These are phyloP conservation scores for Metschnikowia proteae DNA, from an alignment of 805 yeast genomes.

Conservation along the genomic window DNA sequence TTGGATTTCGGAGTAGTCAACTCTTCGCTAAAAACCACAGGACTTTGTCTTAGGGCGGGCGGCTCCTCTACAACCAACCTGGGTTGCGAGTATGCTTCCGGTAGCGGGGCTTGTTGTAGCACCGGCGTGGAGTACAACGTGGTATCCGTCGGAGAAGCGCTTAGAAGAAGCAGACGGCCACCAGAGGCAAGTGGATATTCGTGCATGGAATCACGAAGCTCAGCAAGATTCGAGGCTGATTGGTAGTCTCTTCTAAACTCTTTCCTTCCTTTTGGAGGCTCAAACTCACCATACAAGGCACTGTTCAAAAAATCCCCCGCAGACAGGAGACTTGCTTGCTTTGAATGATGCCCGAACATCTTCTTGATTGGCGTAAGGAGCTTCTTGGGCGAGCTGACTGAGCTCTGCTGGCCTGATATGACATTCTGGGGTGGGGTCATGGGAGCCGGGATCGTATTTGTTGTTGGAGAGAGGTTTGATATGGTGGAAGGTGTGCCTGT, in stretches of 20 bases:
- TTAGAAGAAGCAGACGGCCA: not conserved
- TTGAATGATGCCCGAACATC: slow-evolving; percentile 23
- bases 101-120: not conserved
- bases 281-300: slow-evolving; percentile 11
- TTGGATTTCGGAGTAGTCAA: not conserved
- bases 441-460: not conserved
- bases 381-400: slow-evolving; percentile 33
- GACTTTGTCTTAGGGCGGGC: not conserved
- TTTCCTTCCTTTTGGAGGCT: slow-evolving; percentile 11
- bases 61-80: not conserved
- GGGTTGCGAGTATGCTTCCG: not conserved
- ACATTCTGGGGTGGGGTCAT: slow-evolving; percentile 13
- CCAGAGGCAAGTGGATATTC: not conserved
- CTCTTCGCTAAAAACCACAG: not conserved
- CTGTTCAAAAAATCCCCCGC: slow-evolving; percentile 14
- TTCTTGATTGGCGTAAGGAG: slow-evolving; percentile 36
- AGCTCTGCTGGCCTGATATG: slow-evolving; percentile 6
- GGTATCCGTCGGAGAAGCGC: not conserved
- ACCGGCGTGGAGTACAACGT: not conserved
- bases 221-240: slow-evolving; percentile 1
- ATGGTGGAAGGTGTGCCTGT: not conserved
- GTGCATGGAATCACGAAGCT: not conserved
- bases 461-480: not conserved
- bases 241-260: not conserved
- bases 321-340: slow-evolving; percentile 5